phyloP scores from a whole-genome alignment of 306 rosid species.

The Bauhinia variegata region DNA sequence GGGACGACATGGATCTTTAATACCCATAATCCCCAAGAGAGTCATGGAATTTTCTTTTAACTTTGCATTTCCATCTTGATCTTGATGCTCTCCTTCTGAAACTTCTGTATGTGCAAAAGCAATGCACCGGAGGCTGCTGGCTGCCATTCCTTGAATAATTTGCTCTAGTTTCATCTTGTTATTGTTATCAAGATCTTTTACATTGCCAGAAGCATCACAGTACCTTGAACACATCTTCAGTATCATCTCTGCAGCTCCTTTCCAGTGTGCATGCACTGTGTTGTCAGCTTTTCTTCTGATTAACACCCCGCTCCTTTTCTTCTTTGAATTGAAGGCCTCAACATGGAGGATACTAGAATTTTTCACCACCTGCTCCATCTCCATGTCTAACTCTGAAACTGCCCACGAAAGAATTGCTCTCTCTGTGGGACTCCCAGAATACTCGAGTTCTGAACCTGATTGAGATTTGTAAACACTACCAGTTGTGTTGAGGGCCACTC shows the following conservation, averaged over 20 bases:
- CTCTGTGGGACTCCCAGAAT: constrained; percentile 53
- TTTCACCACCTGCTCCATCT: constrained; percentile 31
- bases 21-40: constrained; percentile 26
- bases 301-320: constrained; percentile 45
- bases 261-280: constrained; percentile 47
- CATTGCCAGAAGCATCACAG: constrained; percentile 28
- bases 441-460: constrained; percentile 30
- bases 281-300: constrained; percentile 30
- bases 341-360: constrained; percentile 31
- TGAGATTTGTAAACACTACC: constrained; percentile 44
- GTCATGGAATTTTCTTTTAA: constrained; percentile 15
- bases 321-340: constrained; percentile 51
- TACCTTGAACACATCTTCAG: constrained; percentile 30
- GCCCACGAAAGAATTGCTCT: constrained; percentile 61
- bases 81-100: background rate
- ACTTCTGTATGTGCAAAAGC: constrained; percentile 34
- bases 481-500: constrained; percentile 49
- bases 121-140: constrained; percentile 31
- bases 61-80: background rate
- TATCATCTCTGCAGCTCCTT: constrained; percentile 49
- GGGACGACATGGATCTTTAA: constrained; percentile 29
- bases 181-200: background rate
- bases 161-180: background rate
- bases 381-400: constrained; percentile 37
- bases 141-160: constrained; percentile 40